phyloP scores from a whole-genome alignment of 805 yeast genomes.

The Monosporozyma siamensis region DNA sequence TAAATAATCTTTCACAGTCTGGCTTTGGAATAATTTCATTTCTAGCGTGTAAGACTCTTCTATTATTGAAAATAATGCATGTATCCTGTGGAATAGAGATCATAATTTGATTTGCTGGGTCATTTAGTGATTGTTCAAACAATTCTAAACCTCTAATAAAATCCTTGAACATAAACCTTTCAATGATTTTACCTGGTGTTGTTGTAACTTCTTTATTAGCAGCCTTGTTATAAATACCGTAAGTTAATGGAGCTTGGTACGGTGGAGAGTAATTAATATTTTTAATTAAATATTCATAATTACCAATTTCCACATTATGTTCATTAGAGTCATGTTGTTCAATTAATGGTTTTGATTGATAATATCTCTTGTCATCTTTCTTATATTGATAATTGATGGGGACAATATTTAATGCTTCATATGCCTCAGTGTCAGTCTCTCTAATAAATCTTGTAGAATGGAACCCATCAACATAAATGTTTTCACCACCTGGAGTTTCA shows the following conservation, averaged over 20 bases:
- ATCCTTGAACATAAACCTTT: conserved; percentile 39
- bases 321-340: conserved; percentile 42
- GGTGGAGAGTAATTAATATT: conserved; percentile 73
- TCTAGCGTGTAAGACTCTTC: conserved; percentile 64
- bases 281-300: conserved; percentile 33
- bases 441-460: conserved; percentile 51
- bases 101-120: conserved; percentile 45
- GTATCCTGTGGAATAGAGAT: conserved; percentile 48
- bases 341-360: conserved; percentile 51
- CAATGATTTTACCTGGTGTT: conserved; percentile 33
- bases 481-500: conserved; percentile 48
- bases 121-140: conserved; percentile 52
- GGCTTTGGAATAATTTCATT: conserved; percentile 45
- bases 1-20: conserved; percentile 47
- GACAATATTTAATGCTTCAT: conserved; percentile 47
- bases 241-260: conserved; percentile 70
- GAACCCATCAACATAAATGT: conserved; percentile 60
- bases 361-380: conserved; percentile 52
- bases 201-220: conserved; percentile 15
- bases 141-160: conserved; percentile 47
- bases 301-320: conserved; percentile 23
- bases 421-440: conserved; percentile 51
- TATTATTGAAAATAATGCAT: conserved; percentile 61
- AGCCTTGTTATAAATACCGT: conserved; percentile 37
- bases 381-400: conserved; percentile 65